Evolutionary conservation across 176 grass and related monocot species (phyloP), one percentile per base, ranked within the genome.

Genomic region (Puya raimondii): DNA sequence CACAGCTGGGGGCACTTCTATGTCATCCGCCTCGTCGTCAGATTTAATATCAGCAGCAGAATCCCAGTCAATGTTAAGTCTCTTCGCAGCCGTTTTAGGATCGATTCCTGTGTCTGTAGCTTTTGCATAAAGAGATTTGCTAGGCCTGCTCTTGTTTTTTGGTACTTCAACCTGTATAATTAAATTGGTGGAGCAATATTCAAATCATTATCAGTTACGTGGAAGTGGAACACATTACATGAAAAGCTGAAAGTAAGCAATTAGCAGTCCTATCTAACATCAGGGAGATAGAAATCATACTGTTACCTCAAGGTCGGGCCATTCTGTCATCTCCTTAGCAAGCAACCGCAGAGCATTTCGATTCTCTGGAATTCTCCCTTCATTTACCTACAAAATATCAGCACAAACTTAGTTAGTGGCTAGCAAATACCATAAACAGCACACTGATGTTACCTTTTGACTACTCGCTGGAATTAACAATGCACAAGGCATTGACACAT

Each of bases 51-150:
- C 87, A 75, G 80, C 94, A 12, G 89, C 82, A 72, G 90, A 81
- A 74, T 99, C 90, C 82, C 80, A 99, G 64, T 99, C 90, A 51
- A 93, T 82, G 27, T 99, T 88, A 70, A 99, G 90, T 76, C 80
- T 88, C 91, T 93, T 93, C 16, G 87, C 94, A 74, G 87, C 89
- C 72, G 75, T 73, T 74, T 75, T 51, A 4, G 84, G 90, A 85
- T 93, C 94, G 58, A 99, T 82, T 53, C 94, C 94, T 64, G 90
- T 99, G 73, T 93, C 87, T 47, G 94, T 99, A 33, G 80, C 86
- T 74, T 93, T 91, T 69, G 94, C 90, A 75, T 91, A 93, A 51
- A 82, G 58, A 78, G 90, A 99, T 85, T 88, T 99, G 22, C 71
- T 75, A 81, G 80, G 87, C 9, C 72, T 86, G 8, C 87, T 63